These are phyloP conservation scores for Aspergillus sergii DNA, from an alignment of 2,329 filamentous ascomycete species.

Conservation along the genomic window DNA sequence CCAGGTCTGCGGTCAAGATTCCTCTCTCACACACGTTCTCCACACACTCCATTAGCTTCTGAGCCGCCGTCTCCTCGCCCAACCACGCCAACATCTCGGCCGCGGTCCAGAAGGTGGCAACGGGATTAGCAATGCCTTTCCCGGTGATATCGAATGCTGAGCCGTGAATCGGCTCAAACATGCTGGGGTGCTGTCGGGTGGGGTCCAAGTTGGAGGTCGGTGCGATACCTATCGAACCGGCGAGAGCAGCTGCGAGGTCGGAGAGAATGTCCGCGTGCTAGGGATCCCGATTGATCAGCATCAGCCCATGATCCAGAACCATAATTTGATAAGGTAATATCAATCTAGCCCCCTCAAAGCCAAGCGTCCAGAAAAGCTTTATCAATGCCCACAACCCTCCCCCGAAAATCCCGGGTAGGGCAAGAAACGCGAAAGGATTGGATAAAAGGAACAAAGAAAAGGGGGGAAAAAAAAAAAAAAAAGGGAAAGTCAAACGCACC, in stretches of 20 bases:
- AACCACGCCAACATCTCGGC: constrained; percentile 69
- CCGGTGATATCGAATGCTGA: constrained; percentile 67
- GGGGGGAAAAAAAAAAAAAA: not conserved
- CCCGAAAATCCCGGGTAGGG: not conserved
- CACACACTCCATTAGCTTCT: constrained; percentile 60
- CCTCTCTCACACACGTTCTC: constrained; percentile 62
- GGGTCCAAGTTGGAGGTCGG: constrained; percentile 71
- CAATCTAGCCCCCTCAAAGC: not conserved
- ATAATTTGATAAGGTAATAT: not conserved
- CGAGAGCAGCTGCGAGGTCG: constrained; percentile 69
- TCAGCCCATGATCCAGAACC: not conserved
- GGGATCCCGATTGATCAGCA: not conserved
- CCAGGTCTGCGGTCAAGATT: constrained; percentile 62
- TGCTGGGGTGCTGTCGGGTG: constrained; percentile 60
- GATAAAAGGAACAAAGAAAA: not conserved
- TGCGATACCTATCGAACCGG: constrained; percentile 72
- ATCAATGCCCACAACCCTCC: not conserved
- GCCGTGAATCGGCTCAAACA: constrained; percentile 68
- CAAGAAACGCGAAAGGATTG: not conserved
- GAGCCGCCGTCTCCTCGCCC: constrained; percentile 60
- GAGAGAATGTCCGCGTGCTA: constrained; percentile 67
- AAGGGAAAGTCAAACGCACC: constrained; percentile 22
- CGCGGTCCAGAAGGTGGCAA: constrained; percentile 70
- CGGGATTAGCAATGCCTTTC: constrained; percentile 62
- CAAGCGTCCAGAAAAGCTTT: not conserved